Evolutionary conservation across 495 filamentous ascomycete species (phyloP).

Genomic region (Penicillium cinerascens): DNA sequence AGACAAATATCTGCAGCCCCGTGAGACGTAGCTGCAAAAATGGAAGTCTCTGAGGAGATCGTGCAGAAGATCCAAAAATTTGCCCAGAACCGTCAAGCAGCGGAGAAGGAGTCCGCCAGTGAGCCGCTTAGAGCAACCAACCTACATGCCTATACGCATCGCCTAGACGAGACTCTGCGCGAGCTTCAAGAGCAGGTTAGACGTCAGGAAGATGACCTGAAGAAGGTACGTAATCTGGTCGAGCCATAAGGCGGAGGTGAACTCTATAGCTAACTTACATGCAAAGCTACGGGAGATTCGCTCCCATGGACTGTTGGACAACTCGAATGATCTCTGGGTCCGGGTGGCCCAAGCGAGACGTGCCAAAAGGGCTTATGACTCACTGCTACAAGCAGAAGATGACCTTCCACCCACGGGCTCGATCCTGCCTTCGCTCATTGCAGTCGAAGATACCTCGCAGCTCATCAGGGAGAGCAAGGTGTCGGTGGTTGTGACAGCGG

Average conservation of each 20-base stretch:
- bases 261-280: conserved; percentile 7
- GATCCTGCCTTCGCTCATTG: conserved; percentile 66
- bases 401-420: conserved; percentile 64
- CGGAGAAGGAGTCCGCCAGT: conserved; percentile 32
- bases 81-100: conserved; percentile 33
- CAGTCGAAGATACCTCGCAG: conserved; percentile 59
- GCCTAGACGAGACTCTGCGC: conserved; percentile 61
- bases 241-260: neutral
- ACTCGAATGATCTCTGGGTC: conserved; percentile 35
- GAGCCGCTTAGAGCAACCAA: conserved; percentile 32
- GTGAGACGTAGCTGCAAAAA: conserved; percentile 7
- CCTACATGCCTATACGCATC: conserved; percentile 40
- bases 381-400: conserved; percentile 55
- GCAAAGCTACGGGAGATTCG: conserved; percentile 43
- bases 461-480: conserved; percentile 60
- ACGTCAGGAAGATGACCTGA: conserved; percentile 61
- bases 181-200: conserved; percentile 62
- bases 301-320: conserved; percentile 39
- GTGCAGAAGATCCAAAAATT: conserved; percentile 40
- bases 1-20: neutral
- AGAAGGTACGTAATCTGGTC: conserved; percentile 35
- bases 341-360: conserved; percentile 52
- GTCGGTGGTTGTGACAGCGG: conserved; percentile 52
- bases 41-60: conserved; percentile 33
- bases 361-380: conserved; percentile 63